These are phyloP conservation scores for Colletotrichum sp. DNA, from an alignment of 2,329 filamentous ascomycete genomes.

Conservation along the genomic window DNA sequence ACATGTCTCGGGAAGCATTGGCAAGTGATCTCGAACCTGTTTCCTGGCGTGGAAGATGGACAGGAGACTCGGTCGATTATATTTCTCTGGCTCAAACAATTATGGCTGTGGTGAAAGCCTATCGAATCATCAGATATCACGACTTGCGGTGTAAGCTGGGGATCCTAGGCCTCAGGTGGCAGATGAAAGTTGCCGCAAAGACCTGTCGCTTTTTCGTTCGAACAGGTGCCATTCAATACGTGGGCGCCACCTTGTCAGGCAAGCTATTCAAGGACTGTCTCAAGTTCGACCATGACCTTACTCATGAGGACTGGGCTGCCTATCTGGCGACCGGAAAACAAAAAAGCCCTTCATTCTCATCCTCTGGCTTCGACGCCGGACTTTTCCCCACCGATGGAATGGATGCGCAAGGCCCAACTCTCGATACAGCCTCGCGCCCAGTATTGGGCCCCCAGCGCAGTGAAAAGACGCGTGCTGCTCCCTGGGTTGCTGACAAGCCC, in stretches of 20 bases:
- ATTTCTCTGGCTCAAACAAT: conserved; percentile 61
- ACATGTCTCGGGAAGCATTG: conserved; percentile 31
- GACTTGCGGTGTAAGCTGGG: conserved; percentile 65
- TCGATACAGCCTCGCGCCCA: background rate
- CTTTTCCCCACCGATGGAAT: background rate
- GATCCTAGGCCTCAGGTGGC: conserved; percentile 57
- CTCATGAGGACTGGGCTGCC: conserved; percentile 59
- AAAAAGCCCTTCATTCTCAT: background rate
- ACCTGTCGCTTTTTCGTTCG: conserved; percentile 63
- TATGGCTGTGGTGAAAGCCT: conserved; percentile 61
- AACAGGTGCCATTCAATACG: conserved; percentile 60
- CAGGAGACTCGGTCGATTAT: conserved; percentile 63
- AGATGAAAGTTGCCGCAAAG: conserved; percentile 66
- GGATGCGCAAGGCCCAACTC: background rate
- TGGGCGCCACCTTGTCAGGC: conserved; percentile 58
- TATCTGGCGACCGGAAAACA: conserved; percentile 56
- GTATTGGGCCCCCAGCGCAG: background rate
- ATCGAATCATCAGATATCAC: conserved; percentile 61
- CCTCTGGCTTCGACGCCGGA: background rate
- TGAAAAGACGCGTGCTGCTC: background rate
- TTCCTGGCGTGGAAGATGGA: conserved; percentile 62
- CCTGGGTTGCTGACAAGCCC: conserved; percentile 37
- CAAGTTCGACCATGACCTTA: conserved; percentile 62
- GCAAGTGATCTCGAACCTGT: conserved; percentile 54
- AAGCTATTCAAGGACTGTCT: conserved; percentile 67